Evolutionary conservation across 106 monocot genomes (phyloP).

Genomic region (Apostasia shenzhenica): DNA sequence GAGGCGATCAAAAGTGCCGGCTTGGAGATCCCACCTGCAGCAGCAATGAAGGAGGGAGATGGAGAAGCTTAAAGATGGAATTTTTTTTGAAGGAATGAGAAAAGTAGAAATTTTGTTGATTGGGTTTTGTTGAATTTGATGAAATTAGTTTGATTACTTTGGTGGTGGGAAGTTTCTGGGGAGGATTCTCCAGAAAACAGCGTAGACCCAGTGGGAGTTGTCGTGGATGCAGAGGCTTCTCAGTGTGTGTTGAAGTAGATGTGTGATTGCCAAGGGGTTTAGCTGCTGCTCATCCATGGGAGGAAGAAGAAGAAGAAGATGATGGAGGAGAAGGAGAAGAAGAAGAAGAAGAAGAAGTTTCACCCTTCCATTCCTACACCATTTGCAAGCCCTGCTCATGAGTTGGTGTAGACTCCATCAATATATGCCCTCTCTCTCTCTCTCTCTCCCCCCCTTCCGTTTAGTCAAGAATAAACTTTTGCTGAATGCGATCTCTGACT

Average conservation of each 20-base stretch:
- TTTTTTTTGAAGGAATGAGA: background rate
- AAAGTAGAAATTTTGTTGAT: background rate
- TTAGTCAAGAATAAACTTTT: slow-evolving; percentile 5
- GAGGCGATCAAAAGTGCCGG: slow-evolving; percentile 47
- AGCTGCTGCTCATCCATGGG: slow-evolving; percentile 45
- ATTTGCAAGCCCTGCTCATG: background rate
- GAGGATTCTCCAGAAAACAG: slow-evolving; percentile 97
- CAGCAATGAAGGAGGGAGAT: background rate
- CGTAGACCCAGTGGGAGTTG: slow-evolving; percentile 88
- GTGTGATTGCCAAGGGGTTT: slow-evolving; percentile 32
- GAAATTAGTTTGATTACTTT: slow-evolving; percentile 32
- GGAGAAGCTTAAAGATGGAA: no score
- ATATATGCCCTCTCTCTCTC: slow-evolving; percentile 10
- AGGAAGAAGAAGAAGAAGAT: background rate
- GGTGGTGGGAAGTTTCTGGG: slow-evolving; percentile 97
- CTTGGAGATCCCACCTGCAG: slow-evolving; percentile 69
- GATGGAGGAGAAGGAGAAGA: background rate
- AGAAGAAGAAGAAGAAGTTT: background rate
- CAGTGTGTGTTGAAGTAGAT: slow-evolving; percentile 52
- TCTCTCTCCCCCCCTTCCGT: background rate
- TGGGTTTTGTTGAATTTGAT: no score
- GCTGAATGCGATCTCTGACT: background rate
- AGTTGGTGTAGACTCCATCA: background rate
- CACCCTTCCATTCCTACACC: no score
- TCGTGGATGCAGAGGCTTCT: slow-evolving; percentile 74